A percentile compares a stretch with the other conserved stretches of the same genome.
Conservation (phyloP, 331 rosid species). For the Prunus yedoensis region DNA sequence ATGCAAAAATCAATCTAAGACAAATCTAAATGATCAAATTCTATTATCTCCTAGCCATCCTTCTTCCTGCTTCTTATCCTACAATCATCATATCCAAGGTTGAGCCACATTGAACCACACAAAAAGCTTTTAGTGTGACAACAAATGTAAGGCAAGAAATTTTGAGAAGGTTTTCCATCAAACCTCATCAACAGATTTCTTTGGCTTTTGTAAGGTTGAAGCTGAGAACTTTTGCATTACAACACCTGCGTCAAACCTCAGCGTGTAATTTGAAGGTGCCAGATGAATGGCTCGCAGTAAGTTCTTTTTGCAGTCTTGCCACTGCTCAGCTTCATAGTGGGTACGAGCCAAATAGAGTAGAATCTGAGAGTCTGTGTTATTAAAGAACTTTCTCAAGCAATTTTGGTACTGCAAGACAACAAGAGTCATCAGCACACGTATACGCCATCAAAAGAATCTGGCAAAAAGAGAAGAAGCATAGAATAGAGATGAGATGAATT, state of each 20-base stretch:
- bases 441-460: constrained; percentile 19
- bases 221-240: constrained; percentile 98
- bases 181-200: constrained; percentile 98
- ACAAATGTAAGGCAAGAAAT: neutral
- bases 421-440: constrained; percentile 32
- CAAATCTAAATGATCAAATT: no score
- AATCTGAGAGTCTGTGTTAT: constrained; percentile 92
- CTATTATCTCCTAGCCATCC: no score
- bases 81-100: neutral
- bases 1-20: no score
- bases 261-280: constrained; percentile 93
- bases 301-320: constrained; percentile 99
- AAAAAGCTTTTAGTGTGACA: neutral
- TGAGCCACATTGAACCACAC: neutral
- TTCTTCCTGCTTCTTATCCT: no score
- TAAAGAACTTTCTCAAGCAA: constrained; percentile 91
- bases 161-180: neutral
- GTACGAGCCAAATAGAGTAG: constrained; percentile 96
- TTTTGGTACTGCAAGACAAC: constrained; percentile 85
- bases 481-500: constrained; percentile 17
- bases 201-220: constrained; percentile 84
- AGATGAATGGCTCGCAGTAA: constrained; percentile 91
- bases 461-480: constrained; percentile 17
- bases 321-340: constrained; percentile 95
- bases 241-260: constrained; percentile 97